Conservation (phyloP, 176 grass and related monocot species). For the Hordeum marinum region DNA sequence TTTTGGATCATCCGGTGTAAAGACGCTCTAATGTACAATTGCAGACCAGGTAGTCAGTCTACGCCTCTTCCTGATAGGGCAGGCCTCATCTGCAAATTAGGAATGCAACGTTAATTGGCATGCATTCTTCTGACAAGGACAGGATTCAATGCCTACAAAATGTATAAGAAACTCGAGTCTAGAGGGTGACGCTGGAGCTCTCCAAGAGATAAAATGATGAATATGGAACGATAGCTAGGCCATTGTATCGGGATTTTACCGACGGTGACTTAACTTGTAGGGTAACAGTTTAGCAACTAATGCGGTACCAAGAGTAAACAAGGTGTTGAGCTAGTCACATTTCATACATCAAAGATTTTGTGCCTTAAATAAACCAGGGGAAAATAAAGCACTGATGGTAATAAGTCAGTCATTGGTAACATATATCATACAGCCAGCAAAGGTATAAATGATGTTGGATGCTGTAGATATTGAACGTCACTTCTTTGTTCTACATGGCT, state of each 20-base stretch:
- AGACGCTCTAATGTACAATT: constrained; percentile 43
- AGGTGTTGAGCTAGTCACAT: no score
- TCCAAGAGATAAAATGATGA: not conserved
- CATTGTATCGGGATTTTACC: constrained; percentile 8
- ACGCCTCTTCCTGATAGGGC: not conserved
- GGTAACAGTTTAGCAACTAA: constrained; percentile 21
- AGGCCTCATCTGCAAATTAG: constrained; percentile 38
- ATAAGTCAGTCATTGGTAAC: not conserved
- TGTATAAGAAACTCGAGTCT: not conserved
- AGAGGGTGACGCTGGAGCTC: not conserved
- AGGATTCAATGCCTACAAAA: not conserved
- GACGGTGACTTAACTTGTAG: not conserved
- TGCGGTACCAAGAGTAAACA: no score
- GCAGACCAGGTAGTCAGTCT: not conserved
- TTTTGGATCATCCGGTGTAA: constrained; percentile 28
- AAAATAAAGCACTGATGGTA: not conserved
- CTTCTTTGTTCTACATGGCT: not conserved
- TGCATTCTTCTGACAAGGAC: not conserved
- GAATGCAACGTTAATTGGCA: constrained; percentile 13
- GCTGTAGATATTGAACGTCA: not conserved
- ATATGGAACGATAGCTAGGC: not conserved
- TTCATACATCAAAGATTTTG: constrained; percentile 11
- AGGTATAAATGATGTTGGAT: not conserved
- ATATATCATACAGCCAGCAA: not conserved
- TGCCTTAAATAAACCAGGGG: not conserved